These are phyloP conservation scores for Avena insularis DNA, from an alignment of 176 grass and related monocot species.

Conservation along the genomic window DNA sequence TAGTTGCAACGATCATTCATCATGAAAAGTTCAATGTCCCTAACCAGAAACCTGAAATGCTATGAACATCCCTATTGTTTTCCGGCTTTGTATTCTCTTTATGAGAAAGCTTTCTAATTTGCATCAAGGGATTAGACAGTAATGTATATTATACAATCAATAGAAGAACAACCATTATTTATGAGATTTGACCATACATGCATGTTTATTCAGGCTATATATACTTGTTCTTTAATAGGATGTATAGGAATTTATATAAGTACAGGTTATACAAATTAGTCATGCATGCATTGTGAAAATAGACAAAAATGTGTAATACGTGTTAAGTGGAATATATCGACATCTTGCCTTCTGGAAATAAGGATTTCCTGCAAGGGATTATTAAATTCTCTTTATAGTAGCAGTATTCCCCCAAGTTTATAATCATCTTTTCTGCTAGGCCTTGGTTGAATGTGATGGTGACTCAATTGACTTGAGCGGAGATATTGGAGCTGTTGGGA, in stretches of 20 bases:
- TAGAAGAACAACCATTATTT: not conserved
- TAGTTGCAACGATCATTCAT: conserved; percentile 7
- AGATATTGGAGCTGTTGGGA: conserved; percentile 89
- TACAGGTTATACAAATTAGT: conserved; percentile 17
- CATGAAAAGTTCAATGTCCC: conserved; percentile 21
- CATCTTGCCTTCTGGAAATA: conserved; percentile 31
- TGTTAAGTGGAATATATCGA: not conserved
- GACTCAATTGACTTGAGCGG: conserved; percentile 97
- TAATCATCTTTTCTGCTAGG: conserved; percentile 62
- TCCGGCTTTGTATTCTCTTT: not conserved
- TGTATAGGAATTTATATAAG: not conserved
- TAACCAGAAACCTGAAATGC: conserved; percentile 15
- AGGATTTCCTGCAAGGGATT: not conserved
- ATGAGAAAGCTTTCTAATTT: not conserved
- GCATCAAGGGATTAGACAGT: conserved; percentile 9
- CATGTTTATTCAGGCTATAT: conserved; percentile 23
- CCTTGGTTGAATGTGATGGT: conserved; percentile 94
- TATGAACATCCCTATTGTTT: not conserved
- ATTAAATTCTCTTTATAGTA: not conserved
- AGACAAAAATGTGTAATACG: conserved; percentile 6
- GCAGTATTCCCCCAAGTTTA: conserved; percentile 15
- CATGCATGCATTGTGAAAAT: not conserved
- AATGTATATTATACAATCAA: conserved; percentile 8
- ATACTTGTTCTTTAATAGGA: not conserved
- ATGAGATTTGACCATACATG: conserved; percentile 1